Conservation (phyloP, 2,329 filamentous ascomycete genomes). For the Colletotrichum paranaense region DNA sequence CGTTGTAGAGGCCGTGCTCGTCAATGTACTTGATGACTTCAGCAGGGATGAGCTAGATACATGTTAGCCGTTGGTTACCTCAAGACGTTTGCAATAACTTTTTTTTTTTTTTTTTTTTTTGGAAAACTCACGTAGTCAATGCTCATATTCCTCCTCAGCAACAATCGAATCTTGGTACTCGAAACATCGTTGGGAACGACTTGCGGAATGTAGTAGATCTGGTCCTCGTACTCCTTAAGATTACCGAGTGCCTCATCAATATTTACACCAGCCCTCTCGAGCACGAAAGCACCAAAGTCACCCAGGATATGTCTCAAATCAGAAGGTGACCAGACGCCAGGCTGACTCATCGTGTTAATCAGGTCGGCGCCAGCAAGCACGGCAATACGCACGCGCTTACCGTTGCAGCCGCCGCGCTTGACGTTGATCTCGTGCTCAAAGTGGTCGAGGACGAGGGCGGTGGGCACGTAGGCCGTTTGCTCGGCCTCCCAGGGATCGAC, state of each 20-base stretch:
- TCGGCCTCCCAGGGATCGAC: slow-evolving; percentile 92
- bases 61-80: background rate
- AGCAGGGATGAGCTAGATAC: slow-evolving; percentile 76
- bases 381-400: slow-evolving; percentile 76
- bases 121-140: slow-evolving; percentile 33
- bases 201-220: slow-evolving; percentile 89
- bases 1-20: slow-evolving; percentile 72
- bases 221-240: slow-evolving; percentile 84
- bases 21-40: slow-evolving; percentile 81
- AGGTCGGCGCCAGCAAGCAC: slow-evolving; percentile 84
- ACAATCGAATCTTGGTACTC: slow-evolving; percentile 39
- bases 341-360: slow-evolving; percentile 78
- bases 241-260: slow-evolving; percentile 88
- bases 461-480: slow-evolving; percentile 86
- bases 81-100: too few species aligned
- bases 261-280: slow-evolving; percentile 90
- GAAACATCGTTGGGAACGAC: slow-evolving; percentile 85
- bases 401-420: slow-evolving; percentile 80
- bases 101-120: too few species aligned
- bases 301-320: slow-evolving; percentile 91
- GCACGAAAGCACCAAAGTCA: slow-evolving; percentile 84
- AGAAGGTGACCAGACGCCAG: slow-evolving; percentile 82
- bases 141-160: slow-evolving; percentile 37
- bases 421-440: slow-evolving; percentile 91
- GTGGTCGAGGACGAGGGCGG: slow-evolving; percentile 89